Base-by-base conservation (phyloP, 768 basidiomycete species). In the Lactarius tabidus region DNA sequence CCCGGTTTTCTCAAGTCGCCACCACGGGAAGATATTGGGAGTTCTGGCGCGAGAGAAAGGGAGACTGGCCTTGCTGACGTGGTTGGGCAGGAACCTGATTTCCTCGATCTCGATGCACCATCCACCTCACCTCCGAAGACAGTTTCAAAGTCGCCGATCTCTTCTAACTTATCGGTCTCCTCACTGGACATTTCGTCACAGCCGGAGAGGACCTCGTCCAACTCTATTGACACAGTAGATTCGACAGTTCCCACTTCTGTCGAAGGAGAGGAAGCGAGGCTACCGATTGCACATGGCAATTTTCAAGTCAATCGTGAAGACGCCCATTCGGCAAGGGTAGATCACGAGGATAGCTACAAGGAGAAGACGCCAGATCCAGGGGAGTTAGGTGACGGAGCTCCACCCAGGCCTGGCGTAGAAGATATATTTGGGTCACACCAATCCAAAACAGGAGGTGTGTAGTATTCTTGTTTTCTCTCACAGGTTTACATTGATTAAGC, bases 71-170 rank as follows among this genome's bases (percentile, higher is more conserved):
- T 76, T 18, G 62, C 66, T 7, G 71, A 64, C 36, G 43, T n/a
- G n/a, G n/a, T 64, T 65, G 71, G 71, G 29, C 77, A 76, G 52
- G 90, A 91, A 70, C 91, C 93, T 2, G 93, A 95, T 54, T 93
- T 90, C 71, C 79, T 97, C 59, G 93, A 97, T 74, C 81, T 97
- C 53, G 79, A 96, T 72, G 90, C 86, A 1, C 58, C 70, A 6
- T 48, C 64, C 5, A 62, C 60, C 14, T 28, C 64, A 26, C 39
- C 33, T 31, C 39, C 58, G 5, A 35, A 38, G 23, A 38, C 57
- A 1, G 23, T 15, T 26, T 54, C 57, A 15, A 53, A 36, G 23
- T 14, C 45, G n/a, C 26, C 58, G 2, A 14, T n/a, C 55, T 55
- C 59, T 10, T 45, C n/a, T n/a, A n/a, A n/a, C n/a, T n/a, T n/a